Conservation (phyloP, 768 basidiomycete genomes). For the Lentinula aciculospora region DNA sequence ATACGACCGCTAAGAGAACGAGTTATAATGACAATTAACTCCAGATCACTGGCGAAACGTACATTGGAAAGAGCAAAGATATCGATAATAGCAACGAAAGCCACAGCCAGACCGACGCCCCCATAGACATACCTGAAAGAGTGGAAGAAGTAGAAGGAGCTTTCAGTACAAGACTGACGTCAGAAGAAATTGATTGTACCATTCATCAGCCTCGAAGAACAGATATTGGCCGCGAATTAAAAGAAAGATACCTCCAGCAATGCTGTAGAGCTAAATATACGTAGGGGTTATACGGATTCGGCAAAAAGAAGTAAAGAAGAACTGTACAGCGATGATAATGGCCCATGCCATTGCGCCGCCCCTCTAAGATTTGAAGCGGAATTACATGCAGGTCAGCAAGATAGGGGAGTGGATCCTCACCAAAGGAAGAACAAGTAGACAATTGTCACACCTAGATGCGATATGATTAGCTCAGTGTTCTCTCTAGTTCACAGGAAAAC, state of each 20-base stretch:
- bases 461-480: constrained; percentile 5
- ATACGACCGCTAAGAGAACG: constrained; percentile 52
- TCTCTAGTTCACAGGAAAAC: constrained; percentile 14
- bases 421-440: constrained; percentile 66
- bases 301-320: not conserved
- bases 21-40: not conserved
- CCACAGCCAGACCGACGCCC: constrained; percentile 54
- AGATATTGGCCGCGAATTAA: constrained; percentile 56
- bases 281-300: constrained; percentile 1
- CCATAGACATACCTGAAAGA: constrained; percentile 60
- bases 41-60: constrained; percentile 19
- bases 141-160: constrained; percentile 1
- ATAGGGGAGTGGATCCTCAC: constrained; percentile 31
- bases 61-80: constrained; percentile 63
- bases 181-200: constrained; percentile 29
- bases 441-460: constrained; percentile 68
- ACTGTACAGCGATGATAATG: constrained; percentile 52
- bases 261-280: constrained; percentile 49
- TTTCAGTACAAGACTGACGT: constrained; percentile 20
- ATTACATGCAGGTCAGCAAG: constrained; percentile 21
- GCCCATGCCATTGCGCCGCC: constrained; percentile 71
- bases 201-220: constrained; percentile 64
- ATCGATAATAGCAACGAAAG: constrained; percentile 42
- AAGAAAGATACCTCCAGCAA: constrained; percentile 60
- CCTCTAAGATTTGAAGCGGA: constrained; percentile 42